Evolutionary conservation across 2,329 filamentous ascomycete genomes (phyloP).

Genomic region (Aspergillus chevalieri): DNA sequence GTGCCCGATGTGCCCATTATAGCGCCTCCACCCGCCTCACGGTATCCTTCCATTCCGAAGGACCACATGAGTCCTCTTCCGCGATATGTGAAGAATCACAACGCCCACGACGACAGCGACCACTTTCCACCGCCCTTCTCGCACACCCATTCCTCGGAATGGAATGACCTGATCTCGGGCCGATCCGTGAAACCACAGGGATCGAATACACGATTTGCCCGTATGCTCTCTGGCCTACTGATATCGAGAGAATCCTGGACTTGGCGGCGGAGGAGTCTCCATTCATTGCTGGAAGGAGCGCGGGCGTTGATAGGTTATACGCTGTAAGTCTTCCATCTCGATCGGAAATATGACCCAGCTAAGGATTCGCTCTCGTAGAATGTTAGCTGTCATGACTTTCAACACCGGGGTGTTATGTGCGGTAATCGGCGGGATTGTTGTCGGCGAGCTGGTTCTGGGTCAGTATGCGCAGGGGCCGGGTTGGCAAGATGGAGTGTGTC

Average conservation of each 20-base stretch:
- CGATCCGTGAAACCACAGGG: background rate
- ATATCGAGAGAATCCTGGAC: background rate
- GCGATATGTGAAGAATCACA: too few relatives aligned
- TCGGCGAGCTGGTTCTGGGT: conserved; percentile 7
- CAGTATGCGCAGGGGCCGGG: conserved; percentile 2
- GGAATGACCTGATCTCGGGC: background rate
- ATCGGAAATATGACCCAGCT: background rate
- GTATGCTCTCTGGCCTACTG: background rate
- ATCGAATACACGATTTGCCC: background rate
- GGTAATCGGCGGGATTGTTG: conserved; percentile 6
- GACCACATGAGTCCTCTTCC: background rate
- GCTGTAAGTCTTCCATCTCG: background rate
- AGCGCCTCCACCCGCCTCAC: background rate
- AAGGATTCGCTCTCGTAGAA: conserved; percentile 1
- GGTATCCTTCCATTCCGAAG: background rate
- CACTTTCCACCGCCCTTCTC: background rate
- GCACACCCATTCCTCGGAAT: background rate
- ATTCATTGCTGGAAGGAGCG: background rate
- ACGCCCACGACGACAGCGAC: background rate
- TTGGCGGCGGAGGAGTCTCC: background rate
- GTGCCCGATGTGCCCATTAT: background rate
- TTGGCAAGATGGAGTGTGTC: background rate
- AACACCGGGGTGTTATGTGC: conserved; percentile 8
- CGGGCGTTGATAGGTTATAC: background rate
- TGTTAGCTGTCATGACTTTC: conserved; percentile 13